A percentile compares a stretch with the other conserved stretches of the same genome.
phyloP scores from a whole-genome alignment of 2,329 filamentous ascomycete species.

The Fonsecaea nubica region DNA sequence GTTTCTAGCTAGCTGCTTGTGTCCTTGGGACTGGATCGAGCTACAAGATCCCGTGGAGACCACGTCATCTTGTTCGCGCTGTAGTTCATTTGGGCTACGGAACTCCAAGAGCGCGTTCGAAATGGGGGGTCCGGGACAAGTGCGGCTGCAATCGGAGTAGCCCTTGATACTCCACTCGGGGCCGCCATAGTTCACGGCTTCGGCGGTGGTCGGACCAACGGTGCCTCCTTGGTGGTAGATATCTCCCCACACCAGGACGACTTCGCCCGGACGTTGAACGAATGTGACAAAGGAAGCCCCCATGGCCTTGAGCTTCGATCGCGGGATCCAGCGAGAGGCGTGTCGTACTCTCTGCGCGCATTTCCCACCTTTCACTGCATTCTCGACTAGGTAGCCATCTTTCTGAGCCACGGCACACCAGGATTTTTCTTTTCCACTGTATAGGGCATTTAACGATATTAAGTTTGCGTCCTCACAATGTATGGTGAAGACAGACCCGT shows the following conservation, averaged over 20 bases:
- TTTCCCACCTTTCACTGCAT: conserved; percentile 2
- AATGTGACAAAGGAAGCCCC: conserved; percentile 11
- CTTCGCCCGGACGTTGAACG: not conserved
- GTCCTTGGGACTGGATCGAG: not conserved
- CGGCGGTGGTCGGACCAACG: not conserved
- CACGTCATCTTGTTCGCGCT: not conserved
- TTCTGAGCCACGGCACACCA: conserved; percentile 10
- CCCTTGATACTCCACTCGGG: not conserved
- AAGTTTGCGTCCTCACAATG: not conserved
- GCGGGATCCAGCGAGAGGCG: conserved; percentile 10
- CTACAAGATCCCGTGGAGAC: too few species aligned
- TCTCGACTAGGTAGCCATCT: conserved; percentile 11
- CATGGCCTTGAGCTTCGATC: conserved; percentile 2
- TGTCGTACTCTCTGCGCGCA: conserved; percentile 11
- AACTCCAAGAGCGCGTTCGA: not conserved
- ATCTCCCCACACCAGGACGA: conserved; percentile 7
- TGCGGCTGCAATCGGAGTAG: not conserved
- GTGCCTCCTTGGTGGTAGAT: conserved; percentile 9
- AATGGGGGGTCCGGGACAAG: not conserved
- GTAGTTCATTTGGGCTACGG: not conserved
- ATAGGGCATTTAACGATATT: not conserved
- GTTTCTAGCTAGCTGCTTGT: not conserved
- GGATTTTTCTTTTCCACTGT: not conserved
- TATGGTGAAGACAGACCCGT: not conserved
- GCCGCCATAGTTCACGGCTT: not conserved